Conservation (phyloP, 148 eudicot genomes). For the Oxyria digyna region DNA sequence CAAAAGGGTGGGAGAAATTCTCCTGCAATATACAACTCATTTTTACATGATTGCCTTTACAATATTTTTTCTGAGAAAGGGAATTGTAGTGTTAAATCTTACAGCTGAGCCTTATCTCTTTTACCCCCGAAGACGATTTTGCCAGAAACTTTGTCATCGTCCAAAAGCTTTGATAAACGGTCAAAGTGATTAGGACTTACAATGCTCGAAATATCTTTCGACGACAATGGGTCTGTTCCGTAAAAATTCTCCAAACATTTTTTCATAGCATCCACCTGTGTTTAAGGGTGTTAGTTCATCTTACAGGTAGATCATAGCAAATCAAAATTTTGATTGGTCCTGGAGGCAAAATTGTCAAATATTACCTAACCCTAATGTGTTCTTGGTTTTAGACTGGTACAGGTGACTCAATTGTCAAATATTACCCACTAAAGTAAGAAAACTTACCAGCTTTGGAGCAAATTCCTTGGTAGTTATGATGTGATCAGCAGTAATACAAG, state of each 20-base stretch:
- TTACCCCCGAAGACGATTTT: conserved; percentile 49
- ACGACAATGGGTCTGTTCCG: conserved; percentile 36
- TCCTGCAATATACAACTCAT: conserved; percentile 20
- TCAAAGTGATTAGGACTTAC: conserved; percentile 43
- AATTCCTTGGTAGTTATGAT: conserved; percentile 43
- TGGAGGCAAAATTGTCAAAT: background rate
- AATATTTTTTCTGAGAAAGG: background rate
- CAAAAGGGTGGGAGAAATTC: conserved; percentile 51
- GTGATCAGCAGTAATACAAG: conserved; percentile 53
- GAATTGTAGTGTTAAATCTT: conserved; percentile 9
- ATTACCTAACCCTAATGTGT: too few relatives aligned
- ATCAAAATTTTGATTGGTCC: background rate
- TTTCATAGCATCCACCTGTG: conserved; percentile 38
- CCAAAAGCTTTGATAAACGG: conserved; percentile 36
- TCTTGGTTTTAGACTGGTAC: background rate
- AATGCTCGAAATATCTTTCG: conserved; percentile 38
- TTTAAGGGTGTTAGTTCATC: conserved; percentile 1
- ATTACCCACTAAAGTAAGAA: background rate
- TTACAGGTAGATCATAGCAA: background rate
- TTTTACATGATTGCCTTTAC: background rate
- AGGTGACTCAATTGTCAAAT: background rate
- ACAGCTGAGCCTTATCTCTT: conserved; percentile 35
- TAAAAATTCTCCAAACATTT: conserved; percentile 29
- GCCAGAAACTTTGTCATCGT: conserved; percentile 39
- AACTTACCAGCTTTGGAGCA: conserved; percentile 46